Conservation (phyloP, 1,139 yeast species). For the Diutina scorzettiae region DNA sequence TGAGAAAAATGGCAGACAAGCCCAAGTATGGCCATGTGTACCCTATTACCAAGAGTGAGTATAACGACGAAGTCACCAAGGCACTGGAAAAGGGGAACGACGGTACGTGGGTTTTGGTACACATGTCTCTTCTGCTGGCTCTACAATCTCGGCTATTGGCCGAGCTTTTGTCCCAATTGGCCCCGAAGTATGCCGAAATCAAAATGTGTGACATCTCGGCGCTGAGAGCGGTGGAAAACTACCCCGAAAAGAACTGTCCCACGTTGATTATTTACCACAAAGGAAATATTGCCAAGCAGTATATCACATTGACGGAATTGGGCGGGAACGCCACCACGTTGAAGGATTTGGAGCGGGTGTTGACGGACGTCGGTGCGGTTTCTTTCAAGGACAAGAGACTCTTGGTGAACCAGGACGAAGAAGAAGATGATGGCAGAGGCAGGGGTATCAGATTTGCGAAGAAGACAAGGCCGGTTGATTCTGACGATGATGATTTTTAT, state of each 20-base stretch:
- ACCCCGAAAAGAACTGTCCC: slow-evolving; percentile 85
- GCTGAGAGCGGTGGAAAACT: slow-evolving; percentile 78
- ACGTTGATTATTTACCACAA: slow-evolving; percentile 73
- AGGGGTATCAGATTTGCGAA: background rate
- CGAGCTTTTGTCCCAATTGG: slow-evolving; percentile 38
- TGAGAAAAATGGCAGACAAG: slow-evolving; percentile 45
- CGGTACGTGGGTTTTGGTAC: slow-evolving; percentile 51
- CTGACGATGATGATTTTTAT: slow-evolving; percentile 3
- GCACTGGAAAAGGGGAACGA: slow-evolving; percentile 37
- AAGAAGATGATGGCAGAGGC: slow-evolving; percentile 20
- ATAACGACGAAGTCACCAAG: slow-evolving; percentile 72
- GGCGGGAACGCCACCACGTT: slow-evolving; percentile 73
- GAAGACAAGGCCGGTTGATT: background rate
- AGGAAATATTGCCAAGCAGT: slow-evolving; percentile 66
- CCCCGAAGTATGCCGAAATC: slow-evolving; percentile 59
- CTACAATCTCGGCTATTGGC: slow-evolving; percentile 64
- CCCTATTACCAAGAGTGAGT: slow-evolving; percentile 78
- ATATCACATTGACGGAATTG: slow-evolving; percentile 62
- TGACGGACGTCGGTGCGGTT: slow-evolving; percentile 57
- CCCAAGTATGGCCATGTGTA: slow-evolving; percentile 68
- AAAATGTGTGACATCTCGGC: slow-evolving; percentile 89
- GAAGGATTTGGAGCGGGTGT: slow-evolving; percentile 57
- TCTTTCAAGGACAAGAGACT: slow-evolving; percentile 56
- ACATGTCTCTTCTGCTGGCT: slow-evolving; percentile 58
- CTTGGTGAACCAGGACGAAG: slow-evolving; percentile 49